These are phyloP conservation scores for Dictyostelium capitatum DNA, from an alignment of 78 protist species.

Conservation along the genomic window DNA sequence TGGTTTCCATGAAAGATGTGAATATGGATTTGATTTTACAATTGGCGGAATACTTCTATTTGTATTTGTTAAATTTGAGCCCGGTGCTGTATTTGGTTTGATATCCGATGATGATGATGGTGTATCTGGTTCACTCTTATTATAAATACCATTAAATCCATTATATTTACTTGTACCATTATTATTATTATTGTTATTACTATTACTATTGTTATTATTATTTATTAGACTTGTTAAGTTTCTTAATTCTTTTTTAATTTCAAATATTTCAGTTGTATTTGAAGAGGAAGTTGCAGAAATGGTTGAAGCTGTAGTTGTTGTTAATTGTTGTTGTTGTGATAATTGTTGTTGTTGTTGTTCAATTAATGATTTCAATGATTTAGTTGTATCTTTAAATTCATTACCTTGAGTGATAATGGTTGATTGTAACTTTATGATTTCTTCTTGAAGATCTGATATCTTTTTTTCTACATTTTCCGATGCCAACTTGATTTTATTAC, in stretches of 20 bases:
- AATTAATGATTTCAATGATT: slow-evolving; percentile 17
- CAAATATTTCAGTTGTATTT: slow-evolving; percentile 42
- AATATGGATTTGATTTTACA: slow-evolving; percentile 25
- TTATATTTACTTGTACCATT: slow-evolving; percentile 1
- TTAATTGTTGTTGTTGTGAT: background rate
- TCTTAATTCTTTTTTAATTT: slow-evolving; percentile 58
- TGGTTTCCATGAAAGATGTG: slow-evolving; percentile 62
- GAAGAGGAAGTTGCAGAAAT: background rate
- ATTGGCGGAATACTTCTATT: slow-evolving; percentile 18
- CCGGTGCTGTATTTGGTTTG: background rate
- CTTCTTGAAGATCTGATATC: slow-evolving; percentile 29
- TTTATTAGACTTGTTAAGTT: slow-evolving; percentile 13
- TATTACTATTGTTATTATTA: background rate
- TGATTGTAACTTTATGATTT: slow-evolving; percentile 18
- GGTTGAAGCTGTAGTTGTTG: background rate
- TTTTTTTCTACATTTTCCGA: slow-evolving; percentile 25
- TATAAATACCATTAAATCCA: background rate
- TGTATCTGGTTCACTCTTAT: background rate
- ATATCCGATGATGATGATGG: background rate
- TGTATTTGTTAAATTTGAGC: slow-evolving; percentile 4
- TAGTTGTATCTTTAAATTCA: slow-evolving; percentile 27
- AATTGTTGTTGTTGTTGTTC: slow-evolving; percentile 25
- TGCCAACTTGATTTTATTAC: background rate
- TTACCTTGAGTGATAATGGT: slow-evolving; percentile 18
- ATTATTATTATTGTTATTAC: background rate